Evolutionary conservation across 768 basidiomycete genomes (phyloP).

Genomic region (Calocera cornea): DNA sequence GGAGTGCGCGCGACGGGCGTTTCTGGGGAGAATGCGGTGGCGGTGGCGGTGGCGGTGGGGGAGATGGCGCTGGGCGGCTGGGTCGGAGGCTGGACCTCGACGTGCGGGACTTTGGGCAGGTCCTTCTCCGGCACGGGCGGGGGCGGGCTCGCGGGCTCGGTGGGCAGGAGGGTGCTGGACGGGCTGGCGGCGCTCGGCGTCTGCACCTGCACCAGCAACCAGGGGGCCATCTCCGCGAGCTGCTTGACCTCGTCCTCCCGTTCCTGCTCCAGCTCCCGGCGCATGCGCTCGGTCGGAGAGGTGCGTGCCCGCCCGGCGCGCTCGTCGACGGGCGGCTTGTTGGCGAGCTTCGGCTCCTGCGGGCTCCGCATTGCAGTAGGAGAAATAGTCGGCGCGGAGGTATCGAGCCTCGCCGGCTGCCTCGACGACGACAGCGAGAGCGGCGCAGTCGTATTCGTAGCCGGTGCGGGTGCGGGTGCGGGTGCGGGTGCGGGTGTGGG

Average conservation of each 20-base stretch:
- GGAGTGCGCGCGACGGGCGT: background rate
- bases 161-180: background rate
- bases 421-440: background rate
- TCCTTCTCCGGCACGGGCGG: constrained; percentile 43
- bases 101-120: constrained; percentile 6
- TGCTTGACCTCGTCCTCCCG: background rate
- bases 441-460: no score
- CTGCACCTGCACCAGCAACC: constrained; percentile 9
- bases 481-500: background rate
- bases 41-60: no score
- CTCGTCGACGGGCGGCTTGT: constrained; percentile 36
- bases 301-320: constrained; percentile 28
- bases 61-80: background rate
- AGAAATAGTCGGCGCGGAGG: background rate
- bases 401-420: background rate
- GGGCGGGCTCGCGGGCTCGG: constrained; percentile 25
- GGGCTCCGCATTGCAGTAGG: background rate
- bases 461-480: background rate
- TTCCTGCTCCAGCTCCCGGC: background rate
- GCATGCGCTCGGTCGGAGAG: constrained; percentile 13
- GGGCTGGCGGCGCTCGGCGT: background rate
- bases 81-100: background rate
- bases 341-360: constrained; percentile 11
- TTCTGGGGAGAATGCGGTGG: background rate
- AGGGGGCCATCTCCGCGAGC: constrained; percentile 3